Evolutionary conservation across 495 filamentous ascomycete species (phyloP).

Genomic region (Aspergillus incahuasiensis): DNA sequence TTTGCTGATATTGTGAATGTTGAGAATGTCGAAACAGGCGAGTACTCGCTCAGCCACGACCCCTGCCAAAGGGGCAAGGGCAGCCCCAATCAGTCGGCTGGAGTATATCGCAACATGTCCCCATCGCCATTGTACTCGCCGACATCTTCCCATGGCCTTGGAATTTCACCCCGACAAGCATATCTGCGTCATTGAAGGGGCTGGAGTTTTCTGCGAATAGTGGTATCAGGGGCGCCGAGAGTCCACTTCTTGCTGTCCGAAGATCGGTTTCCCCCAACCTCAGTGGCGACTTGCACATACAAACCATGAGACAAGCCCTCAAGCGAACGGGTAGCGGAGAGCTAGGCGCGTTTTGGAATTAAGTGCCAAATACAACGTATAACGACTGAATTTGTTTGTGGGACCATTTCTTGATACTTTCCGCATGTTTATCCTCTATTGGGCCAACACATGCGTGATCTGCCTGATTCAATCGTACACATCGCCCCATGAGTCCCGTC

Average conservation of each 20-base stretch:
- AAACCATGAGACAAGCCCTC: slow-evolving; percentile 12
- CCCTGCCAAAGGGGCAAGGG: background rate
- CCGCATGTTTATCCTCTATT: background rate
- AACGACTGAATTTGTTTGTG: background rate
- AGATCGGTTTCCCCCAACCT: slow-evolving; percentile 7
- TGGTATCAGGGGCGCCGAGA: slow-evolving; percentile 4
- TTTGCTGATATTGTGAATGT: slow-evolving; percentile 13
- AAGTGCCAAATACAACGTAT: background rate
- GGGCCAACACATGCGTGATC: background rate
- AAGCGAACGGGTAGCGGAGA: slow-evolving; percentile 13
- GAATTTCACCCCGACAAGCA: slow-evolving; percentile 12
- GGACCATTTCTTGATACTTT: background rate
- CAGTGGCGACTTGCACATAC: slow-evolving; percentile 7
- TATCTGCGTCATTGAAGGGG: slow-evolving; percentile 10
- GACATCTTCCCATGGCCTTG: slow-evolving; percentile 10
- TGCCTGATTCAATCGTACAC: background rate
- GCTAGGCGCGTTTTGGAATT: slow-evolving; percentile 2
- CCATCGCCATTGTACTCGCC: slow-evolving; percentile 9
- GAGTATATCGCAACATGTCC: slow-evolving; percentile 3
- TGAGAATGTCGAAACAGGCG: slow-evolving; percentile 11
- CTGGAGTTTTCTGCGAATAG: slow-evolving; percentile 10
- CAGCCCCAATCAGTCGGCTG: background rate
- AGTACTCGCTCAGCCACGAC: background rate
- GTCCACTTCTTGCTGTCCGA: slow-evolving; percentile 2
- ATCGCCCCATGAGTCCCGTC: background rate